Percentiles rank a stretch among this genome's conserved stretches.
Conservation (phyloP, 192 early-diverging fungal species). For the Linnemannia schmuckeri region DNA sequence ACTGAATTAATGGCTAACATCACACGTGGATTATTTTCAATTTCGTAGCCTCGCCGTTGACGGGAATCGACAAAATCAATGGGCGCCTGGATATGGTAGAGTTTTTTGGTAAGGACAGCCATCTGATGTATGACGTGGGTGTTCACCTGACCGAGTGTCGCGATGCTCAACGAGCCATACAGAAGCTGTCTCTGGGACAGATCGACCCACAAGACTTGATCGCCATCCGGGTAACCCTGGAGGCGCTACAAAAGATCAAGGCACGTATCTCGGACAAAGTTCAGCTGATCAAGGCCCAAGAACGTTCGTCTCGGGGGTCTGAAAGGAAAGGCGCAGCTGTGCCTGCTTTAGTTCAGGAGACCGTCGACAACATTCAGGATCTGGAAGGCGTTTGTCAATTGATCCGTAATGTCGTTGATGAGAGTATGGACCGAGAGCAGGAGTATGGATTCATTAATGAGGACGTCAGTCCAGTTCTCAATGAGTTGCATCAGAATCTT, state of each 20-base stretch:
- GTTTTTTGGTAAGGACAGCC: conserved; percentile 69
- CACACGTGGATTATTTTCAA: neutral
- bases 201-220: conserved; percentile 74
- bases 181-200: conserved; percentile 76
- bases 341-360: conserved; percentile 25
- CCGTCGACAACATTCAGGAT: conserved; percentile 23
- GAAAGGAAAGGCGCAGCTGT: neutral
- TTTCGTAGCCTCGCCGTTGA: conserved; percentile 75
- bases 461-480: conserved; percentile 28
- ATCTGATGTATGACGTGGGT: conserved; percentile 67
- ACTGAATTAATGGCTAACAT: no score
- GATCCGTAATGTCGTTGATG: conserved; percentile 46
- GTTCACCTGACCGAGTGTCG: conserved; percentile 65
- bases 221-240: conserved; percentile 69
- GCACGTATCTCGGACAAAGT: conserved; percentile 35
- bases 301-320: neutral
- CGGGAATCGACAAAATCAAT: conserved; percentile 73
- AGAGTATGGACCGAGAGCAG: conserved; percentile 28
- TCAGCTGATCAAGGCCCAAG: neutral
- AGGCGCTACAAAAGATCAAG: conserved; percentile 63
- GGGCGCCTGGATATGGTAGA: conserved; percentile 80
- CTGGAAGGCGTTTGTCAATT: conserved; percentile 39
- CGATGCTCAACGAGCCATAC: conserved; percentile 78
- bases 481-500: conserved; percentile 22
- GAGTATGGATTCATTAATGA: conserved; percentile 52